A percentile compares a stretch with the other conserved stretches of the same genome.
These are phyloP conservation scores for Tolypocladium amazonense DNA, from an alignment of 2,329 filamentous ascomycete species.

Conservation along the genomic window DNA sequence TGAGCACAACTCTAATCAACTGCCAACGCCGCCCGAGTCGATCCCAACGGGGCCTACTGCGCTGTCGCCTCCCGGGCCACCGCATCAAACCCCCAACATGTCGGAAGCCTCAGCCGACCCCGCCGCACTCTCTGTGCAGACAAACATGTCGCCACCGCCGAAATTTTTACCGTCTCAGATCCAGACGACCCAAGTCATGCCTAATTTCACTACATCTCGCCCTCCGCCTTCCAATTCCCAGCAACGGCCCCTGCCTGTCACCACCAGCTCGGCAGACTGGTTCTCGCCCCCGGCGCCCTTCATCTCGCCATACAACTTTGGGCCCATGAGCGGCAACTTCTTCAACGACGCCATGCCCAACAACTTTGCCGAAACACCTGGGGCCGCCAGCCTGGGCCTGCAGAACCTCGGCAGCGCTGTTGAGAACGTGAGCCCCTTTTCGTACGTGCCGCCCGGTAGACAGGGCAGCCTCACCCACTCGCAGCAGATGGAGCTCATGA, in stretches of 20 bases:
- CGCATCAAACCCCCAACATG: slow-evolving; percentile 18
- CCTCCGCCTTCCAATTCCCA: slow-evolving; percentile 24
- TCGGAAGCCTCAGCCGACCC: slow-evolving; percentile 16
- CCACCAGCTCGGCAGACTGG: slow-evolving; percentile 37
- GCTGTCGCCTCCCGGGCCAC: slow-evolving; percentile 26
- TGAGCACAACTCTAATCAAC: slow-evolving; percentile 20
- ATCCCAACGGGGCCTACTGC: slow-evolving; percentile 17
- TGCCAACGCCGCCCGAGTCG: slow-evolving; percentile 35
- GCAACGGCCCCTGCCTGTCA: slow-evolving; percentile 32
- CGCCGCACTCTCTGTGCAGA: slow-evolving; percentile 12
- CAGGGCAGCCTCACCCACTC: slow-evolving; percentile 66
- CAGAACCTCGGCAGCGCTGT: slow-evolving; percentile 17
- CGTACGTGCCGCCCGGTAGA: slow-evolving; percentile 32
- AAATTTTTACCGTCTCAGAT: slow-evolving; percentile 10
- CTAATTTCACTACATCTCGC: slow-evolving; percentile 14
- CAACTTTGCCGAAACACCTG: slow-evolving; percentile 17
- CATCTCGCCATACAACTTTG: slow-evolving; percentile 41
- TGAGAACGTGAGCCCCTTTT: slow-evolving; percentile 11
- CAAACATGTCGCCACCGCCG: slow-evolving; percentile 20
- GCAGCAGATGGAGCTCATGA: slow-evolving; percentile 77
- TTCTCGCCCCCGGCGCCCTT: slow-evolving; percentile 42
- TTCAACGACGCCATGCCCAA: slow-evolving; percentile 27
- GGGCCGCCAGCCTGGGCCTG: slow-evolving; percentile 19
- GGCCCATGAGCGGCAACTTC: slow-evolving; percentile 27
- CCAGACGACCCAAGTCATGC: slow-evolving; percentile 2